Evolutionary conservation across 768 basidiomycete species (phyloP), one percentile per base, ranked within the genome.

Genomic region (Tylopilus rubrobrunneus): DNA sequence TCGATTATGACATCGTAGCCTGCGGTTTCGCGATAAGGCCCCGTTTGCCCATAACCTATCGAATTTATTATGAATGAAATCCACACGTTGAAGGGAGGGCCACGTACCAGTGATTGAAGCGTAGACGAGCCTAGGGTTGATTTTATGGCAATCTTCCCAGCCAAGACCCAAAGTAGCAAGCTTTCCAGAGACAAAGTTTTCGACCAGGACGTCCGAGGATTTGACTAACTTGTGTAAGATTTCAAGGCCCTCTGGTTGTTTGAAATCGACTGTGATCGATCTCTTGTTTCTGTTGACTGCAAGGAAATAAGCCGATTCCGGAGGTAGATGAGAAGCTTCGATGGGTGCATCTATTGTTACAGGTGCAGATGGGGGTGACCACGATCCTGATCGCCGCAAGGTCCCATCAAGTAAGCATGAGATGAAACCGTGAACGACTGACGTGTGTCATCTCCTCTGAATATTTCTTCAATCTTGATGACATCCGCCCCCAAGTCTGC

Each of bases 261-360:
- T 97, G 73, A 98, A 85, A 71, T 98, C 89, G 15, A 96, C 83
- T 7, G 92, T 93, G 40, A 95, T 78, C 6, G 91, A 93, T 29
- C 89, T 82, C 67, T 95, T 95, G 70, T 92, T 92, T 48, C 95
- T 78, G 68, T 98, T 98, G 0, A 80, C 84, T 0, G 89, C 81
- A 7, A 98, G 80, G 67, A 96, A 98, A 67, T 98, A 98, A 0
- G 95, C 92, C 4, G 92, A 90, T 68, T 98, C 95, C 10, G 92
- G 82, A 9, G 92, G 92, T 0, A 92, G 76, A 64, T 89, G 82
- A 8, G 78, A 66, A 0, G 86, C 70, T 52, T 78, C 76, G 41
- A 71, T 62, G 5, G 89, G 80, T 7, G 77, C 77, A 19, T 76
- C 76, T 33, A 75, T 56, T 12, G 76, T 59, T 11, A 73, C 63